These are phyloP conservation scores for Anacardium occidentale DNA, from an alignment of 345 rosid species.

Conservation along the genomic window DNA sequence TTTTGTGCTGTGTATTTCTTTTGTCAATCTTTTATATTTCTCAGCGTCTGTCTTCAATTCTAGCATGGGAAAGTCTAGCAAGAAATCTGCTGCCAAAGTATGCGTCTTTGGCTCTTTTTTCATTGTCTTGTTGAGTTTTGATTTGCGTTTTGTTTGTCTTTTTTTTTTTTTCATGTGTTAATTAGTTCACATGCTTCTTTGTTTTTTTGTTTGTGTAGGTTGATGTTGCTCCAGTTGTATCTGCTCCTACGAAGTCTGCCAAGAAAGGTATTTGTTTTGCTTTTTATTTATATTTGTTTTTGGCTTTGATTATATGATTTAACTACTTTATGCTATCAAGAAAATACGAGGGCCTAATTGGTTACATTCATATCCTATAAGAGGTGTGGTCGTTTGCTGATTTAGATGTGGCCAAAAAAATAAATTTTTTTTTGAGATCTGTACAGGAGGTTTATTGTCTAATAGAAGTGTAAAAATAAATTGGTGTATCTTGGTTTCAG, in stretches of 20 bases:
- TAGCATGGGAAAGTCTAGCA: slow-evolving; percentile 53
- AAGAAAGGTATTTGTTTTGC: slow-evolving; percentile 43
- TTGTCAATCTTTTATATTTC: no score
- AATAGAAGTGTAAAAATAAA: no score
- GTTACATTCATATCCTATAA: neutral
- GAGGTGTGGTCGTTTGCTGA: neutral
- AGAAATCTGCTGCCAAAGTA: slow-evolving; percentile 53
- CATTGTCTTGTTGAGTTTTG: neutral
- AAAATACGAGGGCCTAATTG: neutral
- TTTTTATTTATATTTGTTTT: neutral
- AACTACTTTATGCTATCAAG: neutral
- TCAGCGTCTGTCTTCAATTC: neutral
- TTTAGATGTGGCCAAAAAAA: neutral
- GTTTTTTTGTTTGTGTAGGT: slow-evolving; percentile 8
- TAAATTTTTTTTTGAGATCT: no score
- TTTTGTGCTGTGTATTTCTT: neutral
- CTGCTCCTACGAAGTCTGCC: slow-evolving; percentile 35
- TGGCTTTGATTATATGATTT: neutral
- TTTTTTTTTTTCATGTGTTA: neutral
- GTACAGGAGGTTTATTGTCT: no score
- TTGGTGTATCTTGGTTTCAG: no score
- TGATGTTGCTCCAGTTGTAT: slow-evolving; percentile 37
- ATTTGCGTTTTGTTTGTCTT: neutral
- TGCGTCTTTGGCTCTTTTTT: neutral
- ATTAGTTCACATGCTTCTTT: neutral